Percentiles rank a stretch among this genome's conserved stretches.
Conservation (phyloP, 176 grass and related monocot species). For the Lolium multiflorum region DNA sequence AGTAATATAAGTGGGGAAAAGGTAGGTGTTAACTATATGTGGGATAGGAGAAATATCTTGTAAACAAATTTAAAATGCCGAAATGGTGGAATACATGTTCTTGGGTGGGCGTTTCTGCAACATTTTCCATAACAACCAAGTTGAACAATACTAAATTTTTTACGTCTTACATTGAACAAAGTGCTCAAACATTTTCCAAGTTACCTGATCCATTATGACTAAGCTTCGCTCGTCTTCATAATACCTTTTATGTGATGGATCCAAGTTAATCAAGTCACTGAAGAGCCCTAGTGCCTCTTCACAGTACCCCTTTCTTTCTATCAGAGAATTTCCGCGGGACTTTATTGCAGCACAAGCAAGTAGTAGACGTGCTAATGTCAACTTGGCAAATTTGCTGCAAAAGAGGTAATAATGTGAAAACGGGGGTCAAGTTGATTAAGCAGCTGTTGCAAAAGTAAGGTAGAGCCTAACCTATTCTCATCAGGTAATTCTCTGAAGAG, state of each 20-base stretch:
- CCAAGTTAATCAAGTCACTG: conserved; percentile 73
- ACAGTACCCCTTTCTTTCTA: conserved; percentile 58
- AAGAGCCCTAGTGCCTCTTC: conserved; percentile 76
- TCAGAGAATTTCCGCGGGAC: conserved; percentile 53
- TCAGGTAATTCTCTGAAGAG: conserved; percentile 82
- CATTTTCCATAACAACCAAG: background rate
- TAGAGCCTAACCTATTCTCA: conserved; percentile 68
- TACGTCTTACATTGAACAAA: conserved; percentile 31
- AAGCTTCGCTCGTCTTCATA: conserved; percentile 89
- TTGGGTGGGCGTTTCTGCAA: background rate
- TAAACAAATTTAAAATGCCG: conserved; percentile 8
- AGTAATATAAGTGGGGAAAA: background rate
- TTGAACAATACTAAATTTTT: background rate
- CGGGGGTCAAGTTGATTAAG: conserved; percentile 36
- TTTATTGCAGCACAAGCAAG: conserved; percentile 68
- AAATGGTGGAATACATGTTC: background rate
- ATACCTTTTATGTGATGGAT: conserved; percentile 80
- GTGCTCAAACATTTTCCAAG: conserved; percentile 33
- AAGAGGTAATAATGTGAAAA: conserved; percentile 40
- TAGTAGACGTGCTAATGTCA: conserved; percentile 78
- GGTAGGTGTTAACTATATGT: background rate
- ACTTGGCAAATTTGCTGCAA: conserved; percentile 89
- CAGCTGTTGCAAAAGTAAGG: conserved; percentile 20
- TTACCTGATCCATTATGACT: conserved; percentile 88
- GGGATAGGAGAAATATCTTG: background rate